Base-by-base conservation (phyloP, 371 early-diverging fungal species). In the Blakeslea trispora region DNA sequence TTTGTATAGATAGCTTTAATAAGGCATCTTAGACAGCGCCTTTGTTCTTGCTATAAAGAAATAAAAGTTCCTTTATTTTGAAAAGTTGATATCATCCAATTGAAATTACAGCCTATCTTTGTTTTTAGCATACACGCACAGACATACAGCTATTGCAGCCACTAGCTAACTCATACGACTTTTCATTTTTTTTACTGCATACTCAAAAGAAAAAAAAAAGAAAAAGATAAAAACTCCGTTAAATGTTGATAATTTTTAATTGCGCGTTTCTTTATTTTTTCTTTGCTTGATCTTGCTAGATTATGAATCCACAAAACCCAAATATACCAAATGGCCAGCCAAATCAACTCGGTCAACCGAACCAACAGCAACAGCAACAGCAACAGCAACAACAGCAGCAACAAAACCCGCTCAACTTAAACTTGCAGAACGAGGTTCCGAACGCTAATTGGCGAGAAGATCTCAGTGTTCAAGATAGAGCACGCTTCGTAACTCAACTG, bases 361-460 rank as follows among this genome's bases (percentile, higher is more conserved):
- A 45, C 8, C 52, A 57, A 15, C 57, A 43, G 2, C 50, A 43
- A 7, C 46, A 46, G 11, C 47, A 52, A 15, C 46, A 54, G 13
- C 54, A n/a, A n/a, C n/a, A n/a, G n/a, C n/a, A n/a, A n/a, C n/a
- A n/a, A n/a, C n/a, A n/a, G n/a, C n/a, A n/a, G 14, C 54, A 47
- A n/a, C 47, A 54, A 23, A 42, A 48, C 10, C 42, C 44, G 3
- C 45, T 58, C 0, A 57, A 57, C 6, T 21, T 57, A 13, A 60
- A 52, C 44, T 35, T 56, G 9, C 34, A 34, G 43, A 65, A 64
- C 34, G 68, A 68, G 24, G 51, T 53, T 10, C 63, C 69, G 4
- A 69, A 69, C 32, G 59, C 66, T 5, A 66, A 66, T 19, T 70
- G 70, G 70, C 50, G 70, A 53, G 70, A 70, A 3, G 70, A 70